phyloP scores from a whole-genome alignment of 345 rosid genomes.

The Citrus hindsii region DNA sequence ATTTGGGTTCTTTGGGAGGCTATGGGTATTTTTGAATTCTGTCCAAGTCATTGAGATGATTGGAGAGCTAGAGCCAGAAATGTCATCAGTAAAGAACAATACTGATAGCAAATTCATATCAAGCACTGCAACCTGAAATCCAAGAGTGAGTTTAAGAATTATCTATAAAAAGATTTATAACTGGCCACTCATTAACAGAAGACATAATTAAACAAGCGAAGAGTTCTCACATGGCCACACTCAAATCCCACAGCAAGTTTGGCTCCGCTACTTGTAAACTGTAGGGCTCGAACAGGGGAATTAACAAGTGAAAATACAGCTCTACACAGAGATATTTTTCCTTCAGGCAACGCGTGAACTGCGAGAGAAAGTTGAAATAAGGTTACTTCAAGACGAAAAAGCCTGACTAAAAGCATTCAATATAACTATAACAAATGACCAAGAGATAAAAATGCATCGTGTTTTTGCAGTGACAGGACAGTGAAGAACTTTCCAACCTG shows the following conservation, averaged over 20 bases:
- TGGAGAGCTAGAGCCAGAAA: constrained; percentile 28
- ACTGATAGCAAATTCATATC: constrained; percentile 36
- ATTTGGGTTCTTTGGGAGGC: constrained; percentile 18
- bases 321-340: constrained; percentile 35
- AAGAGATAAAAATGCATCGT: not conserved
- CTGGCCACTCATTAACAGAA: not conserved
- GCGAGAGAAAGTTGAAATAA: constrained; percentile 10
- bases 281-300: constrained; percentile 35
- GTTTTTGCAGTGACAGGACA: not conserved
- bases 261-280: constrained; percentile 34
- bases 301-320: constrained; percentile 36
- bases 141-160: constrained; percentile 10
- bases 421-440: constrained; percentile 2
- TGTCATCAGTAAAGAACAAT: constrained; percentile 31
- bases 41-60: constrained; percentile 34
- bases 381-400: constrained; percentile 14
- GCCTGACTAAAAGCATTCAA: not conserved
- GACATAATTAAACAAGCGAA: constrained; percentile 1
- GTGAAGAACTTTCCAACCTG: constrained; percentile 1
- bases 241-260: constrained; percentile 50
- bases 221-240: constrained; percentile 36
- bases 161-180: not conserved
- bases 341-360: constrained; percentile 37
- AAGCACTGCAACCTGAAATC: constrained; percentile 52
- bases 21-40: constrained; percentile 17